Evolutionary conservation across 257 asterid genomes (phyloP).

Genomic region (Mentha longifolia): DNA sequence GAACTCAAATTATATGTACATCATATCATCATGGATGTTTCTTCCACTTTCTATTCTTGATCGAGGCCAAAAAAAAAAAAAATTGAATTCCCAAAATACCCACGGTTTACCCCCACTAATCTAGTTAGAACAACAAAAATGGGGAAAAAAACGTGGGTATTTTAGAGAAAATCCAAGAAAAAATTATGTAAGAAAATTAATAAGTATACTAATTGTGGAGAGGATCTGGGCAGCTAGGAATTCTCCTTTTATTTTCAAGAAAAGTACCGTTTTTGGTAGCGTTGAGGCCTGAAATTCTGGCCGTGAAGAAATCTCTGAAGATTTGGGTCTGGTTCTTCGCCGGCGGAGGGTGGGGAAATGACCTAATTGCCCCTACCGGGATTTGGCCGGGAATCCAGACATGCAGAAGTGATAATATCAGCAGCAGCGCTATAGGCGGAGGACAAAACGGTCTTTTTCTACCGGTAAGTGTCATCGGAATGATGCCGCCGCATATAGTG

Average conservation of each 20-base stretch:
- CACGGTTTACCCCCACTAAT: conserved; percentile 55
- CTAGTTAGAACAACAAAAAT: neutral
- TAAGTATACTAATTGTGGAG: conserved; percentile 71
- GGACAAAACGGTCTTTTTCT: conserved; percentile 39
- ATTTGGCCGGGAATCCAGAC: conserved; percentile 38
- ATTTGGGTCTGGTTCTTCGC: conserved; percentile 42
- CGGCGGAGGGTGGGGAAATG: conserved; percentile 38
- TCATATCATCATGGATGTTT: conserved; percentile 23
- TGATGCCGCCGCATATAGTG: conserved; percentile 42
- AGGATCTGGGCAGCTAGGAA: conserved; percentile 96
- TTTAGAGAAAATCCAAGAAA: conserved; percentile 49
- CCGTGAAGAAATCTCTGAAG: conserved; percentile 48
- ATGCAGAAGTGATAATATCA: conserved; percentile 46
- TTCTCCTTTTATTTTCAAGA: conserved; percentile 59
- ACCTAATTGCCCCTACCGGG: conserved; percentile 60
- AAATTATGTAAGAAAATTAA: conserved; percentile 10
- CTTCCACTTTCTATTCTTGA: neutral
- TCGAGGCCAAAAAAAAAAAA: neutral
- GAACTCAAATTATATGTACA: too few relatives aligned
- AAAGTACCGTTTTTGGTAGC: conserved; percentile 42
- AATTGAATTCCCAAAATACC: conserved; percentile 69
- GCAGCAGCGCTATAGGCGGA: conserved; percentile 38
- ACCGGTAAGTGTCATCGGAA: conserved; percentile 63
- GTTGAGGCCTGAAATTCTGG: conserved; percentile 37
- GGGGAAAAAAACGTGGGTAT: conserved; percentile 71